Conservation (phyloP, 176 grass and related monocot genomes). For the Eremochloa ophiuroides region DNA sequence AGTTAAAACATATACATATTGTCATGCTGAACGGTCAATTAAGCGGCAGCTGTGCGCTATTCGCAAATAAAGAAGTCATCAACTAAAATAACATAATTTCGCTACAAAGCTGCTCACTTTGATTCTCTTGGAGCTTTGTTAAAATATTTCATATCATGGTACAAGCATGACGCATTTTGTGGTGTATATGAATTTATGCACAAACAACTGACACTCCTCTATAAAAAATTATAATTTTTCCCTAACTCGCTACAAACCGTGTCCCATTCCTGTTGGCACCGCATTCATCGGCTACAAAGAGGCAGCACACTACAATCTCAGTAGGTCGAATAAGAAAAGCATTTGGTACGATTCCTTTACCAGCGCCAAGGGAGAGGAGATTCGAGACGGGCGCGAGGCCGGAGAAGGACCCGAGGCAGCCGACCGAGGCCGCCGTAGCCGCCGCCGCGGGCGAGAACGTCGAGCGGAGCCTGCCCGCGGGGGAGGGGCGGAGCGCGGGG, state of each 20-base stretch:
- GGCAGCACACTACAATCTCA: neutral
- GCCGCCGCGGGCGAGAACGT: conserved; percentile 21
- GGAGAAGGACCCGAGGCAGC: conserved; percentile 48
- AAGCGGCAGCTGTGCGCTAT: neutral
- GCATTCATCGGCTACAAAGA: neutral
- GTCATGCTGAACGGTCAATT: neutral
- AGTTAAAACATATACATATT: neutral
- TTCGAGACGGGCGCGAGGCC: conserved; percentile 41
- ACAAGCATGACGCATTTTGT: neutral
- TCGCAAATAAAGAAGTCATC: neutral
- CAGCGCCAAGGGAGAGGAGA: conserved; percentile 32
- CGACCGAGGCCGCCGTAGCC: conserved; percentile 13
- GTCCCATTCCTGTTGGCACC: neutral
- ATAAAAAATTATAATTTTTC: neutral
- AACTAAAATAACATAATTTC: neutral
- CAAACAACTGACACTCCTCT: neutral
- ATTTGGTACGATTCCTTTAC: conserved; percentile 17
- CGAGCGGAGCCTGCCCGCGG: conserved; percentile 11
- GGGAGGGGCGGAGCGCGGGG: conserved; percentile 21
- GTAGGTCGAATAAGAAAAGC: neutral
- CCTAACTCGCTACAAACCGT: neutral
- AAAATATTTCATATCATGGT: neutral
- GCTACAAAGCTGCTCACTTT: neutral
- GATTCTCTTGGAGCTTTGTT: neutral
- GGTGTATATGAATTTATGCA: neutral